phyloP scores from a whole-genome alignment of 495 filamentous ascomycete species.

The Beverwykella pulmonaria region DNA sequence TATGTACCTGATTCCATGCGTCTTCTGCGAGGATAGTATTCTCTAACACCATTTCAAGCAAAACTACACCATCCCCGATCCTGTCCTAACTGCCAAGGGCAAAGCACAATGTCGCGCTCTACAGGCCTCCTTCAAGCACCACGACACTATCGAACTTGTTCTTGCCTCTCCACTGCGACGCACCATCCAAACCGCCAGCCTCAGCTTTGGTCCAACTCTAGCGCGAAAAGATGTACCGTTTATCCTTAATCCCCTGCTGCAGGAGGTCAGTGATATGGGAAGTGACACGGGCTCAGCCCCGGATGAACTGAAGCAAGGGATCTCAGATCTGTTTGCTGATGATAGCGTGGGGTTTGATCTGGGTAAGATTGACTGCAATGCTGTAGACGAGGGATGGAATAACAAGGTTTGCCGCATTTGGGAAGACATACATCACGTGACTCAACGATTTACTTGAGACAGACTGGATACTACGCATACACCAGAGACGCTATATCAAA shows the following conservation, averaged over 20 bases:
- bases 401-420: not conserved
- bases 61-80: constrained; percentile 1
- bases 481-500: not conserved
- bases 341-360: not conserved
- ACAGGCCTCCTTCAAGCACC: not conserved
- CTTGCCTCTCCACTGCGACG: constrained; percentile 3
- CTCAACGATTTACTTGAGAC: not conserved
- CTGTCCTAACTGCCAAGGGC: constrained; percentile 2
- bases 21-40: not conserved
- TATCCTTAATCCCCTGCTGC: not conserved
- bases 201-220: constrained; percentile 7
- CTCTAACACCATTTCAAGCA: not conserved
- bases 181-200: constrained; percentile 1
- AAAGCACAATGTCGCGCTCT: not conserved
- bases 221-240: constrained; percentile 7
- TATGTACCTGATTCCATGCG: not conserved
- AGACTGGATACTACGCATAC: constrained; percentile 14
- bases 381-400: constrained; percentile 19
- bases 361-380: constrained; percentile 1
- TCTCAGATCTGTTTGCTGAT: not conserved
- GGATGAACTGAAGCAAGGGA: not conserved
- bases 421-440: not conserved
- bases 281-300: not conserved
- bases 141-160: constrained; percentile 7
- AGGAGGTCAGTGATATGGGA: constrained; percentile 8